A percentile compares a stretch with the other conserved stretches of the same genome.
These are phyloP conservation scores for Pseudozyma sp. DNA, from an alignment of 1,284 basidiomycete genomes.

Conservation along the genomic window DNA sequence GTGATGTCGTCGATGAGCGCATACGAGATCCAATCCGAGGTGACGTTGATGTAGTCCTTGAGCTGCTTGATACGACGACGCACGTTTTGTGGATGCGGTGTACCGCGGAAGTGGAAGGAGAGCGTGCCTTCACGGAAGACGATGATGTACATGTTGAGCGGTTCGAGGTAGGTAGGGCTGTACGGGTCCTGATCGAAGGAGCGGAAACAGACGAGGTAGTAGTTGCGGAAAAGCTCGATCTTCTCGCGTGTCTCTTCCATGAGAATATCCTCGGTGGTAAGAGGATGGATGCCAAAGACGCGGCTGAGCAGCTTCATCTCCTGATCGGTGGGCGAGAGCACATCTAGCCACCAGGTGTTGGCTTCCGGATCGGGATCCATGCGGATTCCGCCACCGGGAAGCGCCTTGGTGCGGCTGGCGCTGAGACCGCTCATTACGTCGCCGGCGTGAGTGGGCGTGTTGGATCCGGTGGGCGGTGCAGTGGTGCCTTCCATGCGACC, in stretches of 20 bases:
- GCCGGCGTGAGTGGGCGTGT: constrained; percentile 47
- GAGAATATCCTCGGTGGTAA: constrained; percentile 98
- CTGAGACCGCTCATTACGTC: constrained; percentile 38
- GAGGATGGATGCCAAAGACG: constrained; percentile 89
- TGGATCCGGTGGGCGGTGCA: constrained; percentile 57
- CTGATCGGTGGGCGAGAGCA: constrained; percentile 92
- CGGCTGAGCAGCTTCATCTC: constrained; percentile 94
- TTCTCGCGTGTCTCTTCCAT: constrained; percentile 99
- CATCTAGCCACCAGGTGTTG: constrained; percentile 97
- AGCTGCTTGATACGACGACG: constrained; percentile 98
- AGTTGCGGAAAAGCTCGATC: constrained; percentile 98
- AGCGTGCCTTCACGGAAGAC: constrained; percentile 97
- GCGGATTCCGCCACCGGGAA: constrained; percentile 61
- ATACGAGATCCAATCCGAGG: constrained; percentile 99
- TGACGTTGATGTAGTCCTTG: constrained; percentile 98
- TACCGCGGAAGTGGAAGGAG: constrained; percentile 97
- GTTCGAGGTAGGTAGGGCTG: constrained; percentile 96
- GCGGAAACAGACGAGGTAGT: constrained; percentile 99
- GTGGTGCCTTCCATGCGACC: constrained; percentile 59
- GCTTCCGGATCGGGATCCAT: constrained; percentile 73
- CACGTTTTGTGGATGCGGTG: constrained; percentile 97
- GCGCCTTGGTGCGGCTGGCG: constrained; percentile 39
- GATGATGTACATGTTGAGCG: constrained; percentile 99
- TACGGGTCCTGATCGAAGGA: constrained; percentile 99
- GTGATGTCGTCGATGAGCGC: constrained; percentile 99